A percentile compares a stretch with the other conserved stretches of the same genome.
These are phyloP conservation scores for Cercospora berteroae DNA, from an alignment of 2,329 filamentous ascomycete genomes.

Conservation along the genomic window DNA sequence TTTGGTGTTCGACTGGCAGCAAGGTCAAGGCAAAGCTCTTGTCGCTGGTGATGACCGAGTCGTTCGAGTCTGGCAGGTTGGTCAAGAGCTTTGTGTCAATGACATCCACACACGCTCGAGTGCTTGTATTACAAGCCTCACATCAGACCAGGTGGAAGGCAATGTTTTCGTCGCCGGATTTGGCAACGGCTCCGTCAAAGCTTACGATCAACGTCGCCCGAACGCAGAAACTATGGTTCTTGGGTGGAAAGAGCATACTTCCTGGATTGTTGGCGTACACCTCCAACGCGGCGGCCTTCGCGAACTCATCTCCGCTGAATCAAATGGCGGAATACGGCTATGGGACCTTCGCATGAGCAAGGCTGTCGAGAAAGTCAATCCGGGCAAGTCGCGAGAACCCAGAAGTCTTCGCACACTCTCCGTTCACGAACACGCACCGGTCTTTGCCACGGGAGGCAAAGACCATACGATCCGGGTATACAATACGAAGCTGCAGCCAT, in stretches of 20 bases:
- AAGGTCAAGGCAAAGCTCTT: constrained; percentile 91
- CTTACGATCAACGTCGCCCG: constrained; percentile 86
- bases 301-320: constrained; percentile 84
- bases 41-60: constrained; percentile 95
- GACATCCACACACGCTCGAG: constrained; percentile 94
- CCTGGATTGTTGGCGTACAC: constrained; percentile 95
- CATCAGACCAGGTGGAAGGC: constrained; percentile 95
- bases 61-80: constrained; percentile 94
- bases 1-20: constrained; percentile 98
- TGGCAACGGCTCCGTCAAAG: constrained; percentile 88
- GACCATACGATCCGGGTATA: constrained; percentile 87
- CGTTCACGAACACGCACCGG: constrained; percentile 92
- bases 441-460: constrained; percentile 91
- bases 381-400: constrained; percentile 50
- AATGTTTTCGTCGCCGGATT: constrained; percentile 96
- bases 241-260: constrained; percentile 93
- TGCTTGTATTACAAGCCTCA: constrained; percentile 92
- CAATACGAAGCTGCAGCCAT: constrained; percentile 66
- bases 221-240: constrained; percentile 90
- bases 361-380: constrained; percentile 37
- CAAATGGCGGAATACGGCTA: constrained; percentile 88
- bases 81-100: constrained; percentile 83
- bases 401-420: constrained; percentile 66
- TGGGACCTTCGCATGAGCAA: constrained; percentile 81
- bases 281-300: constrained; percentile 93